phyloP scores from a whole-genome alignment of 306 rosid genomes.

The Abrus precatorius region DNA sequence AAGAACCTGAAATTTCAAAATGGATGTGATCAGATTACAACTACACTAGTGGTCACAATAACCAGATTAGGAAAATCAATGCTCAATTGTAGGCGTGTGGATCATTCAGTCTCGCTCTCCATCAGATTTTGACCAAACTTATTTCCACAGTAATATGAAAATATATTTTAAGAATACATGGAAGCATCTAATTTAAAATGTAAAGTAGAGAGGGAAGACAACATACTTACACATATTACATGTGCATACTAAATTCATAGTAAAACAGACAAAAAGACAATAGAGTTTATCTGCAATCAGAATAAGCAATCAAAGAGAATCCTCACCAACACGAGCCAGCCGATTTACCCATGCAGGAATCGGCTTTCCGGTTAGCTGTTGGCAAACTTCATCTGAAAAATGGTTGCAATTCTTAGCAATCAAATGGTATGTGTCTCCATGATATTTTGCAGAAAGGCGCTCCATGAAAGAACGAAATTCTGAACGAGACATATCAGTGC shows the following conservation, averaged over 20 bases:
- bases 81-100: background rate
- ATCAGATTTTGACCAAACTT: slow-evolving; percentile 8
- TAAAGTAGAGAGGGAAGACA: background rate
- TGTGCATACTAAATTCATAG: slow-evolving; percentile 5
- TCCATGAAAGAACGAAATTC: slow-evolving; percentile 85
- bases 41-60: slow-evolving; percentile 30
- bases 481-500: slow-evolving; percentile 71
- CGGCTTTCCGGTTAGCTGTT: slow-evolving; percentile 83
- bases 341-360: slow-evolving; percentile 96
- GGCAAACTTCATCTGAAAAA: slow-evolving; percentile 88
- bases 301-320: slow-evolving; percentile 33
- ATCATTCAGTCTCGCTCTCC: background rate
- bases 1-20: slow-evolving; percentile 84
- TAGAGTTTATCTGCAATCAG: slow-evolving; percentile 4
- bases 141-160: slow-evolving; percentile 29
- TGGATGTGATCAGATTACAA: slow-evolving; percentile 49
- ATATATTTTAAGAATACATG: background rate
- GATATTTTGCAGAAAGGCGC: slow-evolving; percentile 77
- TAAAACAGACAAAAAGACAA: slow-evolving; percentile 3
- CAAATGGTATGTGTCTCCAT: slow-evolving; percentile 94
- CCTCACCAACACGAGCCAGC: slow-evolving; percentile 92
- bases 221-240: background rate
- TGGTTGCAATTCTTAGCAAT: slow-evolving; percentile 98
- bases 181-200: slow-evolving; percentile 21
- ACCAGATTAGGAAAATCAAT: slow-evolving; percentile 23